Evolutionary conservation across 352 stramenopile genomes (phyloP).

Genomic region (Phytophthora idaei): DNA sequence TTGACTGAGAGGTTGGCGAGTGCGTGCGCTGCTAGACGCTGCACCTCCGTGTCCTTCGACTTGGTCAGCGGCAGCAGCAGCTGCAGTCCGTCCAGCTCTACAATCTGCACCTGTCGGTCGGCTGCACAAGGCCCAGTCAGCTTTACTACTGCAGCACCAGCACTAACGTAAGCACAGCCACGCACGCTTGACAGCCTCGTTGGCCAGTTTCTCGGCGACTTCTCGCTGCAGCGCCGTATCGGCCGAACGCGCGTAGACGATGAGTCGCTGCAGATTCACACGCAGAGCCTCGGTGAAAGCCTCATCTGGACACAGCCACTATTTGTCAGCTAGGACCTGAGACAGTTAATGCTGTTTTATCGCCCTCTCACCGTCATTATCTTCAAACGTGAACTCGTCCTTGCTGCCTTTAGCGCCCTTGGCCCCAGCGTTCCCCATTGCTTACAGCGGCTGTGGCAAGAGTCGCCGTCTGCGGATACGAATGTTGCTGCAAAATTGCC

Average conservation of each 20-base stretch:
- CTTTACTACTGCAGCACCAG: not conserved
- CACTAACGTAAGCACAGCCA: not conserved
- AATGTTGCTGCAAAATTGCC: not conserved
- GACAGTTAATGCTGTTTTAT: not conserved
- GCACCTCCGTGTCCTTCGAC: conserved; percentile 92
- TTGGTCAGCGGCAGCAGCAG: conserved; percentile 93
- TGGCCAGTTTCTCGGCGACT: conserved; percentile 94
- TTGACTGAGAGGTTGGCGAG: conserved; percentile 95
- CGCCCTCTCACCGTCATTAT: conserved; percentile 47
- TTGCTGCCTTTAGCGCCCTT: conserved; percentile 70
- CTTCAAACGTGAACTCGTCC: conserved; percentile 85
- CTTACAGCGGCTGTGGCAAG: not conserved
- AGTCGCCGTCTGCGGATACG: conserved; percentile 3
- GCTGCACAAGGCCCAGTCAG: conserved; percentile 43
- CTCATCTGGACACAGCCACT: conserved; percentile 58
- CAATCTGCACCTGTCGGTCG: conserved; percentile 94
- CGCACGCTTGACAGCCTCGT: conserved; percentile 94
- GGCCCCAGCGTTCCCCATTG: conserved; percentile 61
- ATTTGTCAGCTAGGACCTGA: not conserved
- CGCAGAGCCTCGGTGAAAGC: conserved; percentile 88
- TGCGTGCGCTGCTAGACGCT: conserved; percentile 92
- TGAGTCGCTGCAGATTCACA: conserved; percentile 91
- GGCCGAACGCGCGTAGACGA: conserved; percentile 92
- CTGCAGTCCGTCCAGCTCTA: conserved; percentile 92
- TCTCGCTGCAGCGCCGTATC: conserved; percentile 90